A percentile compares a stretch with the other conserved stretches of the same genome.
These are phyloP conservation scores for Pilatotrama ljubarskyi DNA, from an alignment of 768 basidiomycete genomes.

Conservation along the genomic window DNA sequence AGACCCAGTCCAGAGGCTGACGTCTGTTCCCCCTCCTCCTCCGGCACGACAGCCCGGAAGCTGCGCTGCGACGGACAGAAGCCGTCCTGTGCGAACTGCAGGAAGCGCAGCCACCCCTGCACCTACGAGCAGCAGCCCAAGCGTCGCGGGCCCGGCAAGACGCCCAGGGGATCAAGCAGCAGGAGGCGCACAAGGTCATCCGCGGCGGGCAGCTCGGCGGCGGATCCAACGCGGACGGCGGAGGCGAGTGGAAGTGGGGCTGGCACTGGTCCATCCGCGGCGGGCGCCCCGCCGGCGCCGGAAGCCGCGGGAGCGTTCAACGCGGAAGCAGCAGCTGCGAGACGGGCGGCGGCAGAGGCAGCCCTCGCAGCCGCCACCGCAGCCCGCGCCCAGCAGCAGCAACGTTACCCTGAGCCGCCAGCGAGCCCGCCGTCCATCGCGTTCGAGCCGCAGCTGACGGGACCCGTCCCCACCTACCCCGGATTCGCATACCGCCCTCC, in stretches of 20 bases:
- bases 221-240: slow-evolving; percentile 6
- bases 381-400: no score
- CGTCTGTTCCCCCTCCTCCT: background rate
- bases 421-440: background rate
- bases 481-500: slow-evolving; percentile 16
- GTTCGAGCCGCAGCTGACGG: slow-evolving; percentile 19
- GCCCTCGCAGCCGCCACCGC: background rate
- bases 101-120: slow-evolving; percentile 51
- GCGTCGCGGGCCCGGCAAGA: slow-evolving; percentile 76
- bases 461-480: slow-evolving; percentile 19
- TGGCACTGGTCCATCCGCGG: background rate
- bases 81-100: slow-evolving; percentile 67
- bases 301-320: slow-evolving; percentile 11
- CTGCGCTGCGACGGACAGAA: slow-evolving; percentile 69
- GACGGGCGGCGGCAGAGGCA: background rate
- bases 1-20: no score
- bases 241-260: background rate
- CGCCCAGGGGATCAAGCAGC: slow-evolving; percentile 49
- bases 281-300: slow-evolving; percentile 10
- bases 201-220: background rate
- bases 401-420: no score
- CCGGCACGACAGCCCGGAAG: slow-evolving; percentile 57
- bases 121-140: slow-evolving; percentile 50
- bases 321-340: slow-evolving; percentile 2
- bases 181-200: background rate